Evolutionary conservation across 768 basidiomycete species (phyloP).

Genomic region (Suillus subluteus): DNA sequence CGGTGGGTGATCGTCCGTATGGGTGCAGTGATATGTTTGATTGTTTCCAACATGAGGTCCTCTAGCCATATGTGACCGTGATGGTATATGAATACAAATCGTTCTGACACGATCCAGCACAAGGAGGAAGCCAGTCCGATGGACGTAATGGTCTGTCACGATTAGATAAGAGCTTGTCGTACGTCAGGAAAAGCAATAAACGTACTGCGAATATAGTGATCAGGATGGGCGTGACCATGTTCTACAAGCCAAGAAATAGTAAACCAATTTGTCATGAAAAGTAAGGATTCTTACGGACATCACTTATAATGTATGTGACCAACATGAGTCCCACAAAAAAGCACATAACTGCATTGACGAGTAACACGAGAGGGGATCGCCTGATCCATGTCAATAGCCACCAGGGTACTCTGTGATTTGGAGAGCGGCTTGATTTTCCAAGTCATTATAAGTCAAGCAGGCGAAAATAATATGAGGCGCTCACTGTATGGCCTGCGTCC

Average conservation of each 20-base stretch:
- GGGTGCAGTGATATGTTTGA: constrained; percentile 25
- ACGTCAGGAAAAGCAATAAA: constrained; percentile 2
- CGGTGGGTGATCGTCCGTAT: neutral
- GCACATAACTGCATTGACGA: constrained; percentile 81
- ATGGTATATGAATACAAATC: constrained; percentile 50
- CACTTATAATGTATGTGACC: constrained; percentile 73
- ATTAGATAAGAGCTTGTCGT: constrained; percentile 17
- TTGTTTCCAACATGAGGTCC: constrained; percentile 41
- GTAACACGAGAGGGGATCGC: constrained; percentile 78
- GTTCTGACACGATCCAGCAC: constrained; percentile 55
- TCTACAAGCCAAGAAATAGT: constrained; percentile 39
- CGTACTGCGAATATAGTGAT: constrained; percentile 71
- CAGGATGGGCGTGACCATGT: constrained; percentile 63
- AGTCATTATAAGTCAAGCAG: constrained; percentile 21
- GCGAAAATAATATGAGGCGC: constrained; percentile 18
- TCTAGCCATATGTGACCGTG: constrained; percentile 56
- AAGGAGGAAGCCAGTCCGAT: constrained; percentile 54
- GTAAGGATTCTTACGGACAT: constrained; percentile 45
- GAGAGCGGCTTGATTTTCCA: constrained; percentile 46
- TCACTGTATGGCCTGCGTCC: constrained; percentile 51
- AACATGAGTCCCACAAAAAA: constrained; percentile 79
- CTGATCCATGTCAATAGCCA: constrained; percentile 85
- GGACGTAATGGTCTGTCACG: constrained; percentile 36
- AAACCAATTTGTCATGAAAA: constrained; percentile 19
- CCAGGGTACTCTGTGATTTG: constrained; percentile 58